Evolutionary conservation across 2,329 filamentous ascomycete genomes (phyloP), one percentile per base, ranked within the genome.

Genomic region (Xylariomycetidae sp.): DNA sequence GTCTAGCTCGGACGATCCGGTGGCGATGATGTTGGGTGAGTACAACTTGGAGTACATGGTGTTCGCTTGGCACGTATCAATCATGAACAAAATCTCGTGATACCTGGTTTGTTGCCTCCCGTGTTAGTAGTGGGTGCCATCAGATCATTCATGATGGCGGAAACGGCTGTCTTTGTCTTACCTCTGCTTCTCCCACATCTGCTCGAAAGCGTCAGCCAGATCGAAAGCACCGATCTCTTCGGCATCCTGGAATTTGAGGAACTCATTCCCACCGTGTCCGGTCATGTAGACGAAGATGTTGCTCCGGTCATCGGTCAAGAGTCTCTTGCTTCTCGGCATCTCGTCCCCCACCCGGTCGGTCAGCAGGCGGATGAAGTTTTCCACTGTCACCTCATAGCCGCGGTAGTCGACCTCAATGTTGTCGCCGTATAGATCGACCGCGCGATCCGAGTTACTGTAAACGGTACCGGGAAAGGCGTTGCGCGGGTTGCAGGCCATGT

Each of bases 151-250:
- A 20, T 22, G 12, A 9, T 3, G 20, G 26, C 12, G 9, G 25
- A 9, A 25, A 27, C 14, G 4, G 13, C 12, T 9, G 12, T n/a
- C 5, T 14, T 11, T 29, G 20, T 29, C 58, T n/a, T 60, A 82
- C 70, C 92, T 82, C 69, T 94, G 94, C 79, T 98, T 98, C 73
- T 98, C 92, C 86, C 89, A 96, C 92, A 98, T 98, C 69, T 98
- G 90, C 63, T 94, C 88, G 59, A 98, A 97, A 0, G 92, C 92
- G 61, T 98, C 88, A 5, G 94, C 92, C 37, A 98, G 69, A 64
- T 98, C 92, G 59, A 94, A 96, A 0, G 88, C 88, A 36, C 88
- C 89, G 46, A 98, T 97, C 64, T 98, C 92, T 61, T 98, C 92
- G 6, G 88, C 87, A 51, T 98, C 92, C 61, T 98, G 92, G 54